Evolutionary conservation across 805 yeast species (phyloP).

Genomic region (Wickerhamomyces silvicola): DNA sequence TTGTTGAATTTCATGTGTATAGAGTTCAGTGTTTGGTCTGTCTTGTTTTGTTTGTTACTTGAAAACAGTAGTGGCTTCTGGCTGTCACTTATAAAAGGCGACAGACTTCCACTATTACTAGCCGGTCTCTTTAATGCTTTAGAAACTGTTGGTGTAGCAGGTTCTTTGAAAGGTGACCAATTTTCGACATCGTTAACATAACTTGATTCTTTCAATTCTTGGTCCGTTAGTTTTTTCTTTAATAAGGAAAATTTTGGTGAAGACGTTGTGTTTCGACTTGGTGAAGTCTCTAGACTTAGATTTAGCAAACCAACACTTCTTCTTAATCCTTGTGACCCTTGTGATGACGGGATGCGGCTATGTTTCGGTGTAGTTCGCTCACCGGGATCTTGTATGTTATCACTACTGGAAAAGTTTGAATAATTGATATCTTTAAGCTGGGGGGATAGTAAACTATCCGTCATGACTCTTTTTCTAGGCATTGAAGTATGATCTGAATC

Average conservation of each 20-base stretch:
- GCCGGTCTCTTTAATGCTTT: slow-evolving; percentile 23
- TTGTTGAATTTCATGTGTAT: slow-evolving; percentile 22
- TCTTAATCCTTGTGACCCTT: slow-evolving; percentile 31
- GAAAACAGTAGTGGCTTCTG: slow-evolving; percentile 20
- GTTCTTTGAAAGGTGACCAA: slow-evolving; percentile 26
- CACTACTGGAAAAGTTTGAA: slow-evolving; percentile 6
- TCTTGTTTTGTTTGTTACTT: slow-evolving; percentile 7
- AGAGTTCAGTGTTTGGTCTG: slow-evolving; percentile 25
- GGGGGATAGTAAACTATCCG: slow-evolving; percentile 21
- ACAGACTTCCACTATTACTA: slow-evolving; percentile 20
- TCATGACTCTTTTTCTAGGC: slow-evolving; percentile 21
- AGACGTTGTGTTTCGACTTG: slow-evolving; percentile 10
- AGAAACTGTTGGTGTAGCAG: slow-evolving; percentile 18
- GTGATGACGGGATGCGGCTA: slow-evolving; percentile 17
- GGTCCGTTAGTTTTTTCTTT: slow-evolving; percentile 13
- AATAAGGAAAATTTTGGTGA: slow-evolving; percentile 18
- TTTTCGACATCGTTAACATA: slow-evolving; percentile 21
- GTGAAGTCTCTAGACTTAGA: slow-evolving; percentile 37
- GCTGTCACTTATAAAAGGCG: slow-evolving; percentile 22
- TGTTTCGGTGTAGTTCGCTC: slow-evolving; percentile 19
- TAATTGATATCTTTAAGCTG: slow-evolving; percentile 16
- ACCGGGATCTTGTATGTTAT: slow-evolving; percentile 5
- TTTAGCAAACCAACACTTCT: slow-evolving; percentile 50
- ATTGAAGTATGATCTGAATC: too few relatives aligned
- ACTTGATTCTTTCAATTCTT: slow-evolving; percentile 16